Percentiles rank a stretch among this genome's conserved stretches.
These are phyloP conservation scores for Porphyrellus cyaneotinctus DNA, from an alignment of 768 basidiomycete genomes.

Conservation along the genomic window DNA sequence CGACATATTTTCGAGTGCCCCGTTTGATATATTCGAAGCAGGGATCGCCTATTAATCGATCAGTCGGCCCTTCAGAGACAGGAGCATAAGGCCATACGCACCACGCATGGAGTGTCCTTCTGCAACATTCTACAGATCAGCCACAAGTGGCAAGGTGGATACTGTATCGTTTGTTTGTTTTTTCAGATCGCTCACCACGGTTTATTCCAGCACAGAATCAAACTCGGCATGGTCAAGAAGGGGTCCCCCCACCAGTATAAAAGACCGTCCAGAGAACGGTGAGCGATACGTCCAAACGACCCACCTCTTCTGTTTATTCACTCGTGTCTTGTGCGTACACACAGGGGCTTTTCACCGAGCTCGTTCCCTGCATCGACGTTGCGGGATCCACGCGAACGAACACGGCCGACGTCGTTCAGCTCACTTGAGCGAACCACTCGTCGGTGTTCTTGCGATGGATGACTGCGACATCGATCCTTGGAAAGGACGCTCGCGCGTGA, in stretches of 20 bases:
- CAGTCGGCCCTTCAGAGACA: background rate
- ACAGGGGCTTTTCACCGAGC: slow-evolving; percentile 9
- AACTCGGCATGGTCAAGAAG: background rate
- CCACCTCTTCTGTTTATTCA: slow-evolving; percentile 2
- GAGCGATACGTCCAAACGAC: slow-evolving; percentile 7
- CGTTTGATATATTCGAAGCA: background rate
- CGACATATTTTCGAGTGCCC: slow-evolving; percentile 3
- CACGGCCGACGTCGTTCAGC: slow-evolving; percentile 22
- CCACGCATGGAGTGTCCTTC: slow-evolving; percentile 12
- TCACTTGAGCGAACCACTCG: slow-evolving; percentile 23
- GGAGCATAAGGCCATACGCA: slow-evolving; percentile 1
- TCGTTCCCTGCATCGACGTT: slow-evolving; percentile 33
- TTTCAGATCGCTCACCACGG: slow-evolving; percentile 7
- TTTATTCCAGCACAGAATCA: slow-evolving; percentile 1
- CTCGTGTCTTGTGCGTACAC: slow-evolving; percentile 2
- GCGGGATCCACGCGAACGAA: slow-evolving; percentile 31
- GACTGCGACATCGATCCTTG: slow-evolving; percentile 62
- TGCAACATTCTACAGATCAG: background rate
- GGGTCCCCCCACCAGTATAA: slow-evolving; percentile 13
- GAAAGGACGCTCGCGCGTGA: slow-evolving; percentile 21
- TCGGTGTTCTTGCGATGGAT: slow-evolving; percentile 69
- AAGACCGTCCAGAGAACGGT: slow-evolving; percentile 6
- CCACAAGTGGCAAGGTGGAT: slow-evolving; percentile 1
- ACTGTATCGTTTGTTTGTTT: background rate
- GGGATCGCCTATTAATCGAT: slow-evolving; percentile 11